Evolutionary conservation across 1,139 yeast genomes (phyloP).

Genomic region (Geotrichum australiense): DNA sequence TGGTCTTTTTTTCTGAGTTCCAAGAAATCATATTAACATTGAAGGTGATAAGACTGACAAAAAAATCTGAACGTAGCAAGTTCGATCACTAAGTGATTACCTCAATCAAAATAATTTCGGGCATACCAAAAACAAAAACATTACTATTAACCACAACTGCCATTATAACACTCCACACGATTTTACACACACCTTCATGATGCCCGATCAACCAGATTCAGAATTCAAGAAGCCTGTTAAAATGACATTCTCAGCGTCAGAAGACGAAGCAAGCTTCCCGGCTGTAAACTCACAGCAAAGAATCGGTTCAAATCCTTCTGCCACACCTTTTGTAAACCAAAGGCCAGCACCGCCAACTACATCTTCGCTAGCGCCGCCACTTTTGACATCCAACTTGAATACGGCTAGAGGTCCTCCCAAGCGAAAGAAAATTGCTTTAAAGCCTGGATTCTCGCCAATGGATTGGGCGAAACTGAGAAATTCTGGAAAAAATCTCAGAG

Average conservation of each 20-base stretch:
- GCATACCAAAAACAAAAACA: too few relatives aligned
- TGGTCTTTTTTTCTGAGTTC: too few relatives aligned
- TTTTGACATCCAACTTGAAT: not conserved
- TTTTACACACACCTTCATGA: too few relatives aligned
- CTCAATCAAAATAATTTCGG: too few relatives aligned
- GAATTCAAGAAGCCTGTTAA: not conserved
- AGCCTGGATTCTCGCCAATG: constrained; percentile 78
- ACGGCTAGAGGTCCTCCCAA: constrained; percentile 6
- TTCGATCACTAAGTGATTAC: too few relatives aligned
- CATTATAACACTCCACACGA: too few relatives aligned
- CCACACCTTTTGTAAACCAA: not conserved
- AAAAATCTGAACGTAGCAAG: too few relatives aligned
- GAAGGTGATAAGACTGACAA: too few relatives aligned
- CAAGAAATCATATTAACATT: too few relatives aligned
- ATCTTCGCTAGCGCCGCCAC: not conserved
- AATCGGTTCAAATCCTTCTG: not conserved
- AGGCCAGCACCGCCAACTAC: not conserved
- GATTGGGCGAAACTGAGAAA: constrained; percentile 72
- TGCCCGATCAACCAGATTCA: too few relatives aligned
- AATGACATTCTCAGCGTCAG: not conserved
- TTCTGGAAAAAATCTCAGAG: constrained; percentile 38
- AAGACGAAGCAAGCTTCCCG: constrained; percentile 2
- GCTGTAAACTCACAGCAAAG: constrained; percentile 1
- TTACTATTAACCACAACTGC: too few relatives aligned
- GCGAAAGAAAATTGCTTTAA: constrained; percentile 48